phyloP scores from a whole-genome alignment of 1,139 yeast species.

The Debaryomycetaceae sp. region DNA sequence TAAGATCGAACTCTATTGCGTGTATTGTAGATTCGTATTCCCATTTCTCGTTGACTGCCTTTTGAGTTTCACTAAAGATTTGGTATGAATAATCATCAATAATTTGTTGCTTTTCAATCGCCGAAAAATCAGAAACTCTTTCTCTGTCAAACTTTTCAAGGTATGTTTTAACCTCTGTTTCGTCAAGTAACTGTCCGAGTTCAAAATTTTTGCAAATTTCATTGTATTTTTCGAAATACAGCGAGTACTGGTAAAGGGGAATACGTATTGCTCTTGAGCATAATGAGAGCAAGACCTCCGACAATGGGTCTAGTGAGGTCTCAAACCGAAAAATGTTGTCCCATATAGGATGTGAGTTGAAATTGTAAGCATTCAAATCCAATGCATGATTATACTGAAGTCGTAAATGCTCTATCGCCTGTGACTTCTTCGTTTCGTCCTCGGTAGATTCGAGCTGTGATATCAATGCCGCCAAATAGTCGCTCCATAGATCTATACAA shows the following conservation, averaged over 20 bases:
- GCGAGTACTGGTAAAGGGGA: constrained; percentile 71
- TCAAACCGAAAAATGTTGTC: constrained; percentile 57
- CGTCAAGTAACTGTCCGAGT: constrained; percentile 28
- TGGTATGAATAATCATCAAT: constrained; percentile 41
- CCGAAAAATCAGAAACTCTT: constrained; percentile 21
- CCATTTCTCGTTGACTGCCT: constrained; percentile 57
- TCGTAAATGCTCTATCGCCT: constrained; percentile 24
- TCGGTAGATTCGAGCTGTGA: constrained; percentile 25
- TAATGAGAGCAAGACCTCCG: constrained; percentile 28
- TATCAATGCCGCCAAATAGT: constrained; percentile 52
- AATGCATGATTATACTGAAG: constrained; percentile 39
- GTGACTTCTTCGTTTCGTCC: constrained; percentile 12
- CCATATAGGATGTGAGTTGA: constrained; percentile 64
- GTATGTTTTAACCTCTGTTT: constrained; percentile 15
- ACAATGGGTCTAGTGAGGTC: constrained; percentile 18
- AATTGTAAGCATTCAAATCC: constrained; percentile 49
- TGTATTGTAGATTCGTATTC: constrained; percentile 52
- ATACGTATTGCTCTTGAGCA: constrained; percentile 44
- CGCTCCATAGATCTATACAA: constrained; percentile 65
- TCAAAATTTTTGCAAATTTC: constrained; percentile 37
- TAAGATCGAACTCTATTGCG: constrained; percentile 41
- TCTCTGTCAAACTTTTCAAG: constrained; percentile 20
- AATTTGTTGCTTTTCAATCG: constrained; percentile 32
- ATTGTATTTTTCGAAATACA: constrained; percentile 51
- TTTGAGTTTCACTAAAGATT: constrained; percentile 46